These are phyloP conservation scores for Plasmodium malariae DNA, from an alignment of 169 alveolate genomes.

Conservation along the genomic window DNA sequence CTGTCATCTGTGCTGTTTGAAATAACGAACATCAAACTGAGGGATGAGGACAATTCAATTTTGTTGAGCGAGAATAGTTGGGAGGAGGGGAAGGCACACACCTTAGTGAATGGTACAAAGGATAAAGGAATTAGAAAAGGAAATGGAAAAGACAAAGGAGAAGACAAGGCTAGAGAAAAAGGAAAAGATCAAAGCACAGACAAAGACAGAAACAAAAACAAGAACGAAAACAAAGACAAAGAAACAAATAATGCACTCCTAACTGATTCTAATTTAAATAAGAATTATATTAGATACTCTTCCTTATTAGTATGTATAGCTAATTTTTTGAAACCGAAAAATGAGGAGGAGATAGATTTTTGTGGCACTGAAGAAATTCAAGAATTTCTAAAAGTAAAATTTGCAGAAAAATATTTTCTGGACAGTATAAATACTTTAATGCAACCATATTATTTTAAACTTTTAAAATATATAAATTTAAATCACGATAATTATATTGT, in stretches of 20 bases:
- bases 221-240: background rate
- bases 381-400: slow-evolving; percentile 22
- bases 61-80: background rate
- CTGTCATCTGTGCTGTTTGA: slow-evolving; percentile 59
- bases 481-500: slow-evolving; percentile 35
- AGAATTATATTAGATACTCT: slow-evolving; percentile 36
- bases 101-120: too few relatives aligned
- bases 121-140: too few relatives aligned
- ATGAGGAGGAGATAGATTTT: slow-evolving; percentile 44
- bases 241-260: background rate
- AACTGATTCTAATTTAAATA: slow-evolving; percentile 23
- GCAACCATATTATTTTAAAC: slow-evolving; percentile 63
- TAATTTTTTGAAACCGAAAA: slow-evolving; percentile 51
- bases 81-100: too few relatives aligned
- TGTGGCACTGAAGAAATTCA: slow-evolving; percentile 59
- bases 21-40: slow-evolving; percentile 34
- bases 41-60: slow-evolving; percentile 30
- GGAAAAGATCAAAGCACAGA: background rate
- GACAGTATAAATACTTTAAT: slow-evolving; percentile 62
- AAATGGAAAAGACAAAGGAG: too few relatives aligned
- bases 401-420: slow-evolving; percentile 37
- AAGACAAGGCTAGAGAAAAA: too few relatives aligned
- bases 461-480: slow-evolving; percentile 51
- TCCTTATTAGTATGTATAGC: slow-evolving; percentile 49
- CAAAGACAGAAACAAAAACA: background rate